phyloP scores from a whole-genome alignment of 1,139 yeast species.

The Pichiaceae sp. region DNA sequence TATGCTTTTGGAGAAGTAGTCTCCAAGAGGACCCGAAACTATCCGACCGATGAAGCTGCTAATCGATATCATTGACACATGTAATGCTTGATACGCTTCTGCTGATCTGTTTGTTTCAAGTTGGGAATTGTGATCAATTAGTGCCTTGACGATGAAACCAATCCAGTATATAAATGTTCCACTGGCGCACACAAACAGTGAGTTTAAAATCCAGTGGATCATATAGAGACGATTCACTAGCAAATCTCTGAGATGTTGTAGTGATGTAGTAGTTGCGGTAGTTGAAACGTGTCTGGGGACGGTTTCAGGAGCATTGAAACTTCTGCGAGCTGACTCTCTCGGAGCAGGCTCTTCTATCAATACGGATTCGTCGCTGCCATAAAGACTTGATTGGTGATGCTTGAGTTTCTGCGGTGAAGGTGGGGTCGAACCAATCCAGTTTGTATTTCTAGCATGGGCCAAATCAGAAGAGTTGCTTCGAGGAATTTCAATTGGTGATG shows the following conservation, averaged over 20 bases:
- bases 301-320: not conserved
- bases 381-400: slow-evolving; percentile 7
- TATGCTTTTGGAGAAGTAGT: slow-evolving; percentile 41
- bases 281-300: not conserved
- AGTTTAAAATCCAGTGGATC: slow-evolving; percentile 45
- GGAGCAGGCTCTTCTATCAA: not conserved
- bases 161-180: slow-evolving; percentile 72
- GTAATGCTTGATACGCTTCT: slow-evolving; percentile 51
- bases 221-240: slow-evolving; percentile 27
- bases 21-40: slow-evolving; percentile 62
- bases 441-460: not conserved
- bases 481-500: slow-evolving; percentile 4
- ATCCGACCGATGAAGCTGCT: slow-evolving; percentile 62
- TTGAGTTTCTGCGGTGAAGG: slow-evolving; percentile 19
- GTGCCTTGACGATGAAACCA: slow-evolving; percentile 54
- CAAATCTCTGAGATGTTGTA: slow-evolving; percentile 15
- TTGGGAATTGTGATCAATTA: slow-evolving; percentile 24
- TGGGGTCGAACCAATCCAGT: slow-evolving; percentile 4
- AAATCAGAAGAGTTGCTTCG: slow-evolving; percentile 3
- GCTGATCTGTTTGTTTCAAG: slow-evolving; percentile 15
- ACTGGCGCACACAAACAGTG: slow-evolving; percentile 62
- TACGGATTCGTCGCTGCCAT: not conserved
- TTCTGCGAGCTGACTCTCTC: no score
- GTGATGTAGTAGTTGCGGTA: slow-evolving; percentile 5
- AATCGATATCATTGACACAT: slow-evolving; percentile 64